phyloP scores from a whole-genome alignment of 1,284 basidiomycete species.

The Rhodotorula sp. region DNA sequence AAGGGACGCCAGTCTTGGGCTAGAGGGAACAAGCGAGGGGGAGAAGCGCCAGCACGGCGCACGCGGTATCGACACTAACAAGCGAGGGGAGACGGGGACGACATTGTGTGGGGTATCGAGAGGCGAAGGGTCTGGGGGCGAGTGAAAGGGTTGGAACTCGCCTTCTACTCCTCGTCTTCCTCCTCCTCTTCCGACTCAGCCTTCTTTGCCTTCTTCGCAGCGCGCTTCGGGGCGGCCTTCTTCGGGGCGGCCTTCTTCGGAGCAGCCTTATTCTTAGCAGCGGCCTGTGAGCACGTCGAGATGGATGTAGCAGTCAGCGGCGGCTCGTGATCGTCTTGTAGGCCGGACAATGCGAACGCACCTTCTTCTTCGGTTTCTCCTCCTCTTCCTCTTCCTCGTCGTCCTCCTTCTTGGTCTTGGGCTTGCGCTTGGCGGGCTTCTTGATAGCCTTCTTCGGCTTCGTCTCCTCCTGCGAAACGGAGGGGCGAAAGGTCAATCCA shows the following conservation, averaged over 20 bases:
- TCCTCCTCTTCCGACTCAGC: conserved; percentile 18
- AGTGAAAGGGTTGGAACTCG: neutral
- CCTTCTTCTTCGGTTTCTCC: conserved; percentile 15
- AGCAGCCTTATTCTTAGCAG: no score
- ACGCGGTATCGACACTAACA: no score
- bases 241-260: neutral
- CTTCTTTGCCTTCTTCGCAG: conserved; percentile 17
- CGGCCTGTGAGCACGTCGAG: neutral
- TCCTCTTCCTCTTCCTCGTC: neutral
- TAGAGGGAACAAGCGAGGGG: neutral
- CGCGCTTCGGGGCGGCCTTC: conserved; percentile 10
- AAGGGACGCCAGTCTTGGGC: neutral
- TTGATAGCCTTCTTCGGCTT: conserved; percentile 18
- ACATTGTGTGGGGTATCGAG: neutral
- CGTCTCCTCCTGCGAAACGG: neutral
- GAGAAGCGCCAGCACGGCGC: no score
- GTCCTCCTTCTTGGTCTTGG: conserved; percentile 19
- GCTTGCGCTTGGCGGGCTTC: conserved; percentile 20
- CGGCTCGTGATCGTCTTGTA: no score
- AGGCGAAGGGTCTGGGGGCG: neutral
- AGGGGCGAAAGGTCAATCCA: neutral
- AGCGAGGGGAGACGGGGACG: neutral
- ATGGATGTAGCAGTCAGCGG: neutral
- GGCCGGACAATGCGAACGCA: no score
- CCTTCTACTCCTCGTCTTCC: conserved; percentile 6